Base-by-base conservation (phyloP, 371 early-diverging fungal species). In the Saksenaea oblongispora region DNA sequence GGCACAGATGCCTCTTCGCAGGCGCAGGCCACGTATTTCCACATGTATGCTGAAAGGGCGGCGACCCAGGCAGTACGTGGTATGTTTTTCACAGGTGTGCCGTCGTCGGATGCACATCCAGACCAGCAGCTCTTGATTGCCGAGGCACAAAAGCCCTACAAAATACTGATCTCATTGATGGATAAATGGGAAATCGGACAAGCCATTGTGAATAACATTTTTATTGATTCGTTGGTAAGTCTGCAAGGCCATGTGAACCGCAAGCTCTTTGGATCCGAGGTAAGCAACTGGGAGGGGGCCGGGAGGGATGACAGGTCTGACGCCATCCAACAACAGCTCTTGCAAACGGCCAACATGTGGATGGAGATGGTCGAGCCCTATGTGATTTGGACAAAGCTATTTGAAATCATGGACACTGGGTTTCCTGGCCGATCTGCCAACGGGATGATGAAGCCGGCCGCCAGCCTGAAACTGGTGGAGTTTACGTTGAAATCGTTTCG, bases 111-210 rank as follows among this genome's bases (percentile, higher is more conserved):
- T 35, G n/a, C 51, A 65, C 76, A 22, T 63, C 58, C 17, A 37
- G 57, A 35, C 11, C 54, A 54, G 7, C 54, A 64, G 26, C 26
- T 64, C 7, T 79, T 80, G 18, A 61, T 87, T 1, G 71, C 70
- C 2, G 88, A 85, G 24, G 79, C 87, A 53, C 89, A 90, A 54
- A 82, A 82, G 34, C 93, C 95, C 0, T 88, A 90, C 74, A 87
- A 90, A 24, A 89, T 94, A 14, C 72, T 95, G 34, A 90, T 95
- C 22, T 93, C 93, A 0, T 72, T 97, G 22, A 72, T 94, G 82
- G 97, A 97, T 69, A 93, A 91, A 69, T 85, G 88, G 70, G 92
- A 91, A 61, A 86, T 97, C 54, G 93, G 94, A 15, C 84, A 87
- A 35, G 89, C 90, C 0, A 75, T 96, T 8, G 76, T 95, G 11